phyloP scores from a whole-genome alignment of 495 filamentous ascomycete genomes.

The Penicillium samsonianum region DNA sequence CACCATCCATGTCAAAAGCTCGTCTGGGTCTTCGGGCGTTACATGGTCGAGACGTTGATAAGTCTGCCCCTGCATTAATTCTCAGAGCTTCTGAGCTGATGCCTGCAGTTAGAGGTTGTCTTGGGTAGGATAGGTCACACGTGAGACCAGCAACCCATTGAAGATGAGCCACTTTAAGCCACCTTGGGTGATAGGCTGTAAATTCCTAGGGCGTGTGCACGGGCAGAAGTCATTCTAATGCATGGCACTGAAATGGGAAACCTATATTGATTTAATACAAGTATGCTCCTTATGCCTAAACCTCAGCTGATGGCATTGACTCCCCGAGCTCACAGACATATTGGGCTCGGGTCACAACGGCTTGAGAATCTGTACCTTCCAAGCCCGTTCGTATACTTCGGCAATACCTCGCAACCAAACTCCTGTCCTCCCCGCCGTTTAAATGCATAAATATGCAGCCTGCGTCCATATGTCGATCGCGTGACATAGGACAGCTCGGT shows the following conservation, averaged over 20 bases:
- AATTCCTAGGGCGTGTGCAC: background rate
- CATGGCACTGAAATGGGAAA: constrained; percentile 3
- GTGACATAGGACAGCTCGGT: background rate
- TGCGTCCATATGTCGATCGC: background rate
- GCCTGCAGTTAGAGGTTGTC: background rate
- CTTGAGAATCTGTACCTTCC: background rate
- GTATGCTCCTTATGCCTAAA: background rate
- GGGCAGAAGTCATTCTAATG: background rate
- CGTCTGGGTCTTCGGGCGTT: background rate
- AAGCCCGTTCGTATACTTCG: background rate
- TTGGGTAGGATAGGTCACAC: background rate
- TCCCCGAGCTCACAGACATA: background rate
- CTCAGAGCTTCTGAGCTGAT: background rate
- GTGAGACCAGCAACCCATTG: background rate
- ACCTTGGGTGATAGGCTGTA: constrained; percentile 3
- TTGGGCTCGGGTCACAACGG: background rate
- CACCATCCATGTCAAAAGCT: background rate
- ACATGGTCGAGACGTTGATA: background rate
- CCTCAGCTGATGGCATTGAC: background rate
- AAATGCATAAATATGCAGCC: background rate
- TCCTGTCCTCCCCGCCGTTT: background rate
- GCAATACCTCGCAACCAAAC: background rate
- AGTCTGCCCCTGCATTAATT: constrained; percentile 10
- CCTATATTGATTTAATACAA: background rate
- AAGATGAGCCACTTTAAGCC: background rate